A percentile compares a stretch with the other conserved stretches of the same genome.
Conservation (phyloP, 371 early-diverging fungal species). For the Ordospora colligata region DNA sequence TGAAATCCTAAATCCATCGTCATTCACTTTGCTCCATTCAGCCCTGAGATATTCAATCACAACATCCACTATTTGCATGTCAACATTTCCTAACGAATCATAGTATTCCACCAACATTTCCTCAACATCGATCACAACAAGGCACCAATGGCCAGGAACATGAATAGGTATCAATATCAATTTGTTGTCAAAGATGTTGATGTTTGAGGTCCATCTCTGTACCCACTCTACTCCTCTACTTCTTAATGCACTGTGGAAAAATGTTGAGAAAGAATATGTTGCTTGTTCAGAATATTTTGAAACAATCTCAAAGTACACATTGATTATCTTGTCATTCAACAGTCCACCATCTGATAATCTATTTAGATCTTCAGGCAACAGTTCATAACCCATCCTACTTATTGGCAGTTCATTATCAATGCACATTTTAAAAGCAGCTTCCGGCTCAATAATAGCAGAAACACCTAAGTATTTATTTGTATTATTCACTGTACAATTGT, state of each 20-base stretch:
- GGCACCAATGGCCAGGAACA: constrained; percentile 73
- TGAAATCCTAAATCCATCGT: neutral
- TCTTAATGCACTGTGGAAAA: constrained; percentile 22
- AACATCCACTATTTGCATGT: constrained; percentile 62
- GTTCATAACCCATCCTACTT: neutral
- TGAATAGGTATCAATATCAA: constrained; percentile 76
- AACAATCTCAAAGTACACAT: constrained; percentile 46
- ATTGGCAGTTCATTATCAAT: neutral
- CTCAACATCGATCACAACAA: constrained; percentile 69
- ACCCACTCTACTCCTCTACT: constrained; percentile 7
- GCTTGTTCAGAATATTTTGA: neutral
- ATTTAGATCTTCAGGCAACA: constrained; percentile 21
- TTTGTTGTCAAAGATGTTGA: constrained; percentile 71
- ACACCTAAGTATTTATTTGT: too few relatives aligned
- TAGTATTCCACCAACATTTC: constrained; percentile 68
- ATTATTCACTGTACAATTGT: too few relatives aligned
- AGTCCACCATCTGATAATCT: constrained; percentile 4
- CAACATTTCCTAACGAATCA: constrained; percentile 70
- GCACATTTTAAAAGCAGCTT: neutral
- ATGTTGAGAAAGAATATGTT: constrained; percentile 36
- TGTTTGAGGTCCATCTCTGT: constrained; percentile 4
- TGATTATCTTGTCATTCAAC: constrained; percentile 57
- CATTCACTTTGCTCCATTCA: constrained; percentile 65
- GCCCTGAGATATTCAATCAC: constrained; percentile 62
- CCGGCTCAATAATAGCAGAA: neutral